phyloP scores from a whole-genome alignment of 2,329 filamentous ascomycete species.

The Colletotrichum limetticola region DNA sequence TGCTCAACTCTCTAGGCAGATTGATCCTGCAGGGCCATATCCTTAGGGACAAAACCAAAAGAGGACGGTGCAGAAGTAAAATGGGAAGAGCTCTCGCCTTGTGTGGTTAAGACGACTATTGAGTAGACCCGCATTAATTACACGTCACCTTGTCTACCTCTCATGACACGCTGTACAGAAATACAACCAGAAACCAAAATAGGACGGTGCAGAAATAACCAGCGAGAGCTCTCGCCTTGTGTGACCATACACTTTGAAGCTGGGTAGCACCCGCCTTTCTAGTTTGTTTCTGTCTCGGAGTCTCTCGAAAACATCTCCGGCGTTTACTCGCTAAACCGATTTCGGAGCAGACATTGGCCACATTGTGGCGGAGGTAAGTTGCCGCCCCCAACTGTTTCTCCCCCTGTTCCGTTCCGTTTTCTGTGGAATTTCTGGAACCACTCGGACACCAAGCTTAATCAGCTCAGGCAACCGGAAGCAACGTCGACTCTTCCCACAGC shows the following conservation, averaged over 20 bases:
- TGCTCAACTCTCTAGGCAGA: not conserved
- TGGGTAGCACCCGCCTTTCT: not conserved
- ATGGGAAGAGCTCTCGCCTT: not conserved
- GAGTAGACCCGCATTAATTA: no score
- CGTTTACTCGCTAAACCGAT: slow-evolving; percentile 23
- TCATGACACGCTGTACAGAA: not conserved
- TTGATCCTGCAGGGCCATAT: not conserved
- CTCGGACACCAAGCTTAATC: slow-evolving; percentile 23
- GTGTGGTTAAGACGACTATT: not conserved
- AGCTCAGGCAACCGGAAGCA: slow-evolving; percentile 31
- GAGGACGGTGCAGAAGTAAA: not conserved
- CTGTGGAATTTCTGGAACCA: slow-evolving; percentile 27
- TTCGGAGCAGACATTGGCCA: slow-evolving; percentile 17
- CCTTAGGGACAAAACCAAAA: not conserved
- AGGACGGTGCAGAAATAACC: not conserved
- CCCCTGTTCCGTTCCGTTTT: not conserved
- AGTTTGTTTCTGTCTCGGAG: slow-evolving; percentile 3
- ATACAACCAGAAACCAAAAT: not conserved
- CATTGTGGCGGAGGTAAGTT: slow-evolving; percentile 1
- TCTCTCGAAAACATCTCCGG: not conserved
- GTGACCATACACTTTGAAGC: not conserved
- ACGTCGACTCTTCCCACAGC: slow-evolving; percentile 23
- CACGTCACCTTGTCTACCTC: no score
- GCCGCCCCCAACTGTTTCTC: not conserved
- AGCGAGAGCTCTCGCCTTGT: not conserved